Conservation (phyloP, 352 stramenopile species). For the Lagenidium giganteum region DNA sequence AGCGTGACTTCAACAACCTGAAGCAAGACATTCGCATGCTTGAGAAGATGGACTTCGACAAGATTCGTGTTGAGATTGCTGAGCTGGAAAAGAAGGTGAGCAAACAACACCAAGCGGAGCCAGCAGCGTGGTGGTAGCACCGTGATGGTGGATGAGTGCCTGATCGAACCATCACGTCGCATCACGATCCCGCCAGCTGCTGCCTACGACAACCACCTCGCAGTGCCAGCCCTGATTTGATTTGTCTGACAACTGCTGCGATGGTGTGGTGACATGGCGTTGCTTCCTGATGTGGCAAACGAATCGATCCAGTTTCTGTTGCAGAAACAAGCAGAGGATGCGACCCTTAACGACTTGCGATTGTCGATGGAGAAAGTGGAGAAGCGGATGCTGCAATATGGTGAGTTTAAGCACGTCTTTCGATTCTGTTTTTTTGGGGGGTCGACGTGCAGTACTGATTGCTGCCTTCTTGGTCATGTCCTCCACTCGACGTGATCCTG, state of each 20-base stretch:
- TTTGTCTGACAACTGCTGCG: not conserved
- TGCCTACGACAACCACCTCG: too few species aligned
- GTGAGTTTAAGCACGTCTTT: too few species aligned
- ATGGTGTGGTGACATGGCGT: not conserved
- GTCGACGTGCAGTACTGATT: not conserved
- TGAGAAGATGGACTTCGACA: slow-evolving; percentile 88
- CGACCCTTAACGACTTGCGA: slow-evolving; percentile 81
- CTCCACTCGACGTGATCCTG: not conserved
- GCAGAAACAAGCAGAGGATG: slow-evolving; percentile 85
- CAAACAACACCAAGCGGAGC: too few species aligned
- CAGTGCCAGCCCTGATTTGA: too few species aligned
- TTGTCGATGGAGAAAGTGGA: slow-evolving; percentile 88
- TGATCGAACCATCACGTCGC: too few species aligned
- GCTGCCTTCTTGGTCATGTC: not conserved
- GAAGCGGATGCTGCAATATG: slow-evolving; percentile 88
- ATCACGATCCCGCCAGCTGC: too few species aligned
- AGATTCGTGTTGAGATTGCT: slow-evolving; percentile 83
- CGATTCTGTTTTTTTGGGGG: not conserved
- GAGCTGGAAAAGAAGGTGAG: slow-evolving; percentile 78
- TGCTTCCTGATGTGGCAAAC: not conserved
- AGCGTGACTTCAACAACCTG: slow-evolving; percentile 86
- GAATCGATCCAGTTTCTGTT: slow-evolving; percentile 59
- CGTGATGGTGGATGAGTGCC: too few species aligned
- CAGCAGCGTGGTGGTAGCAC: too few species aligned
- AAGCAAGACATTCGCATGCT: slow-evolving; percentile 90